phyloP scores from a whole-genome alignment of 768 basidiomycete species.

The Termitomyces sp. region DNA sequence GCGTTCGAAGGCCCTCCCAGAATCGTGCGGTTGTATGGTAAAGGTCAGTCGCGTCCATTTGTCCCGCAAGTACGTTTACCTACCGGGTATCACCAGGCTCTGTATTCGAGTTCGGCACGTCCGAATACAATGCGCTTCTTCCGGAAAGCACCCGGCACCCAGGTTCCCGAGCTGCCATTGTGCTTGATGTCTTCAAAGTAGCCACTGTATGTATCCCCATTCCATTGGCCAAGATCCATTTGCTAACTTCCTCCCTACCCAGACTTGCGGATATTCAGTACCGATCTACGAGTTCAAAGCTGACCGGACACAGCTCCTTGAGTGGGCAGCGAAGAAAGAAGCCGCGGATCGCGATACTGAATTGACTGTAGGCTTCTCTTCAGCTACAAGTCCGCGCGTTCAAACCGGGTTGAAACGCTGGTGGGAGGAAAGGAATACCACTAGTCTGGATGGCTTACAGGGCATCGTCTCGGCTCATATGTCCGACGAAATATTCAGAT shows the following conservation, averaged over 20 bases:
- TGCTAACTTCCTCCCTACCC: background rate
- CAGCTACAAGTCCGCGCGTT: slow-evolving; percentile 18
- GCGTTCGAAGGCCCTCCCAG: slow-evolving; percentile 61
- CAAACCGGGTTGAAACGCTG: slow-evolving; percentile 52
- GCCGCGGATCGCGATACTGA: slow-evolving; percentile 32
- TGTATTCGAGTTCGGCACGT: slow-evolving; percentile 61
- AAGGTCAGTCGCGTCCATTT: slow-evolving; percentile 36
- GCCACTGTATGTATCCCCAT: slow-evolving; percentile 35
- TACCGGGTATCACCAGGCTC: slow-evolving; percentile 38
- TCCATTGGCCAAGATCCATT: background rate
- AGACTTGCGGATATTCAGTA: slow-evolving; percentile 71
- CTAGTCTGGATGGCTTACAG: slow-evolving; percentile 59
- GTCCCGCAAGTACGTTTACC: slow-evolving; percentile 1
- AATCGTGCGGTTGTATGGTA: slow-evolving; percentile 60
- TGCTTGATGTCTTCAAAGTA: slow-evolving; percentile 61
- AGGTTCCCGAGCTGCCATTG: slow-evolving; percentile 61
- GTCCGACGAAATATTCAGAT: slow-evolving; percentile 21
- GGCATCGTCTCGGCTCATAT: slow-evolving; percentile 37
- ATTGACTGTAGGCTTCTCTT: slow-evolving; percentile 22
- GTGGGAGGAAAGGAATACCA: slow-evolving; percentile 53
- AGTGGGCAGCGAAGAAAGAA: slow-evolving; percentile 49
- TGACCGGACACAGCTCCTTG: slow-evolving; percentile 55
- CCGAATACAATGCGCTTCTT: slow-evolving; percentile 56
- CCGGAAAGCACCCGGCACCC: slow-evolving; percentile 46
- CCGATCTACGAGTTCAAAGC: slow-evolving; percentile 59